phyloP scores from a whole-genome alignment of 441 rosid genomes.

The Corymbia citriodora region DNA sequence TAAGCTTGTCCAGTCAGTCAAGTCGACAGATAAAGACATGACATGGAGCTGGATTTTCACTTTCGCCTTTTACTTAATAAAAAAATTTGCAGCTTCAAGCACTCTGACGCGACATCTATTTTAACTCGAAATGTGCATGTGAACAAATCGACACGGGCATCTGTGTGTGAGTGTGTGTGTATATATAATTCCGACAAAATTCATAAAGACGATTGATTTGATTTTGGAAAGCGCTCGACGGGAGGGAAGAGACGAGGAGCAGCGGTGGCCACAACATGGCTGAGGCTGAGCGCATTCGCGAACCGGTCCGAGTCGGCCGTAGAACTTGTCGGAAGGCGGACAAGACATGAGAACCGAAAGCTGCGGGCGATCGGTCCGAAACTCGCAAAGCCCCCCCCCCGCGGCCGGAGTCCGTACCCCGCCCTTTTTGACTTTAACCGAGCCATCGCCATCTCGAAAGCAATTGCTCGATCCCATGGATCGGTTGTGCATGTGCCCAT shows the following conservation, averaged over 20 bases:
- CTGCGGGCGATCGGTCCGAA: background rate
- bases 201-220: background rate
- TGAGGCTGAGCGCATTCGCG: background rate
- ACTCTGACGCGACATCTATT: accelerated
- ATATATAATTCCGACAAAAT: background rate
- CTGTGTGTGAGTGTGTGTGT: too few relatives aligned
- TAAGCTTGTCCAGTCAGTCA: background rate
- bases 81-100: background rate
- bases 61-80: background rate
- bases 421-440: background rate
- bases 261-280: background rate
- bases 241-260: background rate
- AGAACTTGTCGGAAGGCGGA: background rate
- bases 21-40: background rate
- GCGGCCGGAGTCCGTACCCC: background rate
- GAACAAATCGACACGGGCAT: too few relatives aligned
- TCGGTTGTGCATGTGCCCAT: background rate
- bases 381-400: background rate
- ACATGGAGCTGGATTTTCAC: background rate
- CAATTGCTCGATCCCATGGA: background rate
- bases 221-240: background rate
- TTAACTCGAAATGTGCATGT: background rate
- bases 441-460: background rate
- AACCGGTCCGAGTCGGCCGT: background rate
- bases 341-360: background rate